Conservation (phyloP, 148 eudicot species). For the Rhododendron vialii region DNA sequence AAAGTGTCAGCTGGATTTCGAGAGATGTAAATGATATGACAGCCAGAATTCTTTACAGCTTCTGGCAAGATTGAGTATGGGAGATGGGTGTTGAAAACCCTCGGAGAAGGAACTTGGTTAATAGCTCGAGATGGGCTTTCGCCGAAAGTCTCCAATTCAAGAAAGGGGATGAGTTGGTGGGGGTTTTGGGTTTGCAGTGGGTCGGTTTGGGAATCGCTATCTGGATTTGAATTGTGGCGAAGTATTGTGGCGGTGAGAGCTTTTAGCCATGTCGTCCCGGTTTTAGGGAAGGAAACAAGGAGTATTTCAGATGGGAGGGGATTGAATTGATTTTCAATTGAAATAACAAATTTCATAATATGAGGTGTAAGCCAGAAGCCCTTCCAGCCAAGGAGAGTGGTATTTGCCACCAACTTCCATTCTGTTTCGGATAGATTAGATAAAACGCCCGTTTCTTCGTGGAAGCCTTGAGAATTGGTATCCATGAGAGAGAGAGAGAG, state of each 20-base stretch:
- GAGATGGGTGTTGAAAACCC: slow-evolving; percentile 17
- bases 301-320: background rate
- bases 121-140: background rate
- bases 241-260: slow-evolving; percentile 6
- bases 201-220: background rate
- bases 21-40: slow-evolving; percentile 1
- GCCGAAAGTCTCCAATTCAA: slow-evolving; percentile 5
- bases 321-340: slow-evolving; percentile 1
- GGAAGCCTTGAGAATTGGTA: background rate
- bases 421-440: background rate
- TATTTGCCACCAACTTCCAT: background rate
- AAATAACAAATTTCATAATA: background rate
- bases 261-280: slow-evolving; percentile 10
- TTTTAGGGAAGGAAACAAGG: slow-evolving; percentile 6
- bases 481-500: background rate
- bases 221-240: background rate
- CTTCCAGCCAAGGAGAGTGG: background rate
- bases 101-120: slow-evolving; percentile 1
- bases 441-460: background rate
- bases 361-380: slow-evolving; percentile 5
- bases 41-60: slow-evolving; percentile 3
- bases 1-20: slow-evolving; percentile 14
- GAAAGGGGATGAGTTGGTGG: slow-evolving; percentile 9
- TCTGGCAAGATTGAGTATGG: slow-evolving; percentile 5
- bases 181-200: background rate